Percentiles rank a stretch among this genome's conserved stretches.
phyloP scores from a whole-genome alignment of 257 asterid genomes.

The Schizonepeta tenuifolia region DNA sequence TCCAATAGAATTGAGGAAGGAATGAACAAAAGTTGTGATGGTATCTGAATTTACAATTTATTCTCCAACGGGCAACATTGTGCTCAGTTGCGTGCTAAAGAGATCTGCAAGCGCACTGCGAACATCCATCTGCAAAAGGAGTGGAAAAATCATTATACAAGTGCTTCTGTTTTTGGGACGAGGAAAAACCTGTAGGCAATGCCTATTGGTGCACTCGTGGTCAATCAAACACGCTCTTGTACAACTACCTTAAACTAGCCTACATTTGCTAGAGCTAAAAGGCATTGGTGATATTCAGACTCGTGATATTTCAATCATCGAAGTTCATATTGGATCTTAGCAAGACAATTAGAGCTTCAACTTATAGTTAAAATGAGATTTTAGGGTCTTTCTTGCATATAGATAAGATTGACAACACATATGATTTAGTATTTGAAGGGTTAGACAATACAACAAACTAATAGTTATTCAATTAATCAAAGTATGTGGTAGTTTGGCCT shows the following conservation, averaged over 20 bases:
- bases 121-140: slow-evolving; percentile 71
- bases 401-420: too few relatives aligned
- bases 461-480: too few relatives aligned
- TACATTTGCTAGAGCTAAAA: neutral
- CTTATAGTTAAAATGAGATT: too few relatives aligned
- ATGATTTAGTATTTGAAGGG: too few relatives aligned
- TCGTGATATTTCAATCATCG: too few relatives aligned
- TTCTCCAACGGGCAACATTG: slow-evolving; percentile 46
- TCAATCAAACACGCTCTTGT: neutral
- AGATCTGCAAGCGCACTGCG: slow-evolving; percentile 95
- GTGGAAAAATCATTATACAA: neutral
- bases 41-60: slow-evolving; percentile 22
- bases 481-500: too few relatives aligned
- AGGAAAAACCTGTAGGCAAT: too few relatives aligned
- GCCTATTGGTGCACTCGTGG: too few relatives aligned
- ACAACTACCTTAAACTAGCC: neutral
- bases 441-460: too few relatives aligned
- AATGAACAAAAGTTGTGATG: neutral
- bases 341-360: neutral
- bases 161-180: neutral
- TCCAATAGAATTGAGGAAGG: neutral
- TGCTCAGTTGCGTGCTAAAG: slow-evolving; percentile 68
- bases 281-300: neutral
- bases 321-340: too few relatives aligned
- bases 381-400: too few relatives aligned